Evolutionary conservation across 371 early-diverging fungal species (phyloP).

Genomic region (Apophysomyces elegans): DNA sequence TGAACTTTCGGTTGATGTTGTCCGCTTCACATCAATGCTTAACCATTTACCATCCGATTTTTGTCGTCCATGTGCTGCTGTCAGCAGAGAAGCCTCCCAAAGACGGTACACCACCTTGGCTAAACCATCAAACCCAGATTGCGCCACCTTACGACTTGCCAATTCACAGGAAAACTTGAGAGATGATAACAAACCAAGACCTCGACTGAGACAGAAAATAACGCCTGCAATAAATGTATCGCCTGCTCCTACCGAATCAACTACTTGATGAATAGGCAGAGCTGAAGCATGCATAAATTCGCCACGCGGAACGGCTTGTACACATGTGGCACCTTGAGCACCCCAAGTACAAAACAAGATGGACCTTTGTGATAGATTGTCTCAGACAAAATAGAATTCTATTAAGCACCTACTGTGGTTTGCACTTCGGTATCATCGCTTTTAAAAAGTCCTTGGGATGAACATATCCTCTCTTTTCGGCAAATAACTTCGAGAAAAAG

Average conservation of each 20-base stretch:
- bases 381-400: not conserved
- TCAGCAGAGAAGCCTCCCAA: not conserved
- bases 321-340: constrained; percentile 54
- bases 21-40: constrained; percentile 4
- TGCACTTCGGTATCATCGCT: constrained; percentile 43
- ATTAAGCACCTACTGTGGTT: constrained; percentile 45
- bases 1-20: not conserved
- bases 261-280: constrained; percentile 37
- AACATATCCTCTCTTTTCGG: constrained; percentile 59
- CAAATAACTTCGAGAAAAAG: constrained; percentile 72
- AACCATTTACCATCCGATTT: constrained; percentile 3
- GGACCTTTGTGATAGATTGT: constrained; percentile 36
- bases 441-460: constrained; percentile 48
- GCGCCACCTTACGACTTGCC: constrained; percentile 67
- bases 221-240: constrained; percentile 74
- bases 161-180: constrained; percentile 55
- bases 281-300: constrained; percentile 47
- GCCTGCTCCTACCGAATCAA: constrained; percentile 72
- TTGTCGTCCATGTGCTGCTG: not conserved
- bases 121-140: constrained; percentile 62
- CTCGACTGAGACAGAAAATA: constrained; percentile 49
- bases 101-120: constrained; percentile 2
- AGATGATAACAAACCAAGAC: constrained; percentile 21
- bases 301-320: constrained; percentile 37
- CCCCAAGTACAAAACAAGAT: constrained; percentile 66